Evolutionary conservation across 129 eudicot genomes (phyloP), one percentile per base, ranked within the genome.

Genomic region (Sambucus nigra): DNA sequence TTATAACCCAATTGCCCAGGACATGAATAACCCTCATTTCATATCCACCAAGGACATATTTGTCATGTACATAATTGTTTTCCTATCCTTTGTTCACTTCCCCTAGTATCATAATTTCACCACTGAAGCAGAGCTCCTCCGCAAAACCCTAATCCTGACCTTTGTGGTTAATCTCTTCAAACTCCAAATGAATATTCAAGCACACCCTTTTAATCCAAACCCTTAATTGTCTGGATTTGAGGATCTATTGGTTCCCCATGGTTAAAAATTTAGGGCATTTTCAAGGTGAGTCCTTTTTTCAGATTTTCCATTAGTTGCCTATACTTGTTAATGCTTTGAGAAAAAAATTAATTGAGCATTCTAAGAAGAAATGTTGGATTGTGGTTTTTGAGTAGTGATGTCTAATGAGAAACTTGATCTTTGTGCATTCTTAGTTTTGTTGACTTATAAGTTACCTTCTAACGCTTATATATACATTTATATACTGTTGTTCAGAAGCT

Each of bases 111-210:
- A 15, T 60, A 44, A 22, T 27, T 20, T 60, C 57, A 16, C 17
- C 46, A 25, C 17, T 51, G 2, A 50, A 47, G 50, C 65, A 48
- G 48, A 40, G 63, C 75, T 63, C 70, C 67, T 63, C 60, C 42
- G 65, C 58, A 33, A 51, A 65, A 68, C 75, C 79, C 87, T 68
- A 64, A 68, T 51, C 49, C 63, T n/a, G 33, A 9, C 55, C 42
- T 38, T 61, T 10, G 40, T 68, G 46, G 61, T 48, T 46, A 17
- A 54, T 54, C 58, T 50, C 65, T 57, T 70, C 33, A 47, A 40
- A 31, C 65, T 70, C 29, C 6, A n/a, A n/a, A n/a, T 10, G 12
- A 41, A 26, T 61, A 2, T 26, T 13, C 5, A 47, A 51, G 16
- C 0, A 14, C 16, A 45, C 73, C 73, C 70, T 41, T 69, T 60